Evolutionary conservation across 1,139 yeast genomes (phyloP), one percentile per base, ranked within the genome.

Genomic region (Nakaseomyces glabratus): DNA sequence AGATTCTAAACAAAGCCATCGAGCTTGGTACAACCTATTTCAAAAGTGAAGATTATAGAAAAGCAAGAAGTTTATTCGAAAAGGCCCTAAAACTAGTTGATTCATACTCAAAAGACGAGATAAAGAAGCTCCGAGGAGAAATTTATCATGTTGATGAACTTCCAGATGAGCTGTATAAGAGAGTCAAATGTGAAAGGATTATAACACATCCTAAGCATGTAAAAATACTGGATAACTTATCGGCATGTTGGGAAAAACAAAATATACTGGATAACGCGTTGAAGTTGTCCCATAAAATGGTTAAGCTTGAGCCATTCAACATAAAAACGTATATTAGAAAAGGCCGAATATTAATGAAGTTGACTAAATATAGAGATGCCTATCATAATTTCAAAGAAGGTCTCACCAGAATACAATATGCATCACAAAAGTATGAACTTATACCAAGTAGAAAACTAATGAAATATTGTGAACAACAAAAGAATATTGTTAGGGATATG

Each of bases 321-420:
- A 64, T 77, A 43, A 76, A 72, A 50, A 78, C 82, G 1, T 76
- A 76, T 45, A 55, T 78, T 18, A 51, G 85, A 32, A 51, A 61
- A 1, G 73, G 75, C 2, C 76, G 73, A 46, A 43, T 74, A 2
- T 53, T 66, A 16, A 46, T 54, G 32, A 39, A 47, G 9, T 39
- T 56, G 36, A 55, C 58, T 0, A 52, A 61, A 24, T 55, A 62
- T 5, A 36, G 51, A 1, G 69, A 65, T 19, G 77, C 82, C 0
- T 65, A 61, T 42, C 57, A 62, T 23, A 50, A 50, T 4, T 65
- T 66, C 39, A 66, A 65, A 33, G 46, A 50, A 24, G 82, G 77
- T 0, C 34, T 71, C 2, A 34, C 35, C 10, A 51, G 39, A 32
- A 48, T 55, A 2, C 44, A 35, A n/a, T 36, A 41, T 2, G 59